A percentile compares a stretch with the other conserved stretches of the same genome.
Conservation (phyloP, 139 green algal genomes). For the Medakamo hakoo region DNA sequence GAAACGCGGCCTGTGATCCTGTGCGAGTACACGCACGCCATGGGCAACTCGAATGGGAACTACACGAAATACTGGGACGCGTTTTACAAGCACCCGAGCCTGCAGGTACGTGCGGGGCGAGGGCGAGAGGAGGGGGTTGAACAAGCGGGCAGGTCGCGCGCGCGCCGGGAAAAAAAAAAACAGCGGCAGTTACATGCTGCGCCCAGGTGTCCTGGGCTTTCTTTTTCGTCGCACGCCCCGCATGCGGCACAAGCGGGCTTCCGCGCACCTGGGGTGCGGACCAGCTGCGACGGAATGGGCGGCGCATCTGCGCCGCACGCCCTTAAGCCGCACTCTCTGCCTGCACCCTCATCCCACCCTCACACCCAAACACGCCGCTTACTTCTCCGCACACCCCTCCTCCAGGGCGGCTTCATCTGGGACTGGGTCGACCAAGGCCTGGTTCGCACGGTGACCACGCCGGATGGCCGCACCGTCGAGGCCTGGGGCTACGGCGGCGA, state of each 20-base stretch:
- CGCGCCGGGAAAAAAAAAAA: too few species aligned
- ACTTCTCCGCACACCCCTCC: slow-evolving; percentile 8
- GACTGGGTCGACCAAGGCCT: slow-evolving; percentile 93
- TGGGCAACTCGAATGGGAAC: slow-evolving; percentile 94
- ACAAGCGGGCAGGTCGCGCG: too few species aligned
- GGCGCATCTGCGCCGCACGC: too few species aligned
- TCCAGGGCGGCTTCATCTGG: slow-evolving; percentile 94
- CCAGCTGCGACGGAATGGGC: too few species aligned
- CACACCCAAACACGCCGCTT: neutral
- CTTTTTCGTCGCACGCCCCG: too few species aligned
- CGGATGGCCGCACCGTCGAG: slow-evolving; percentile 10
- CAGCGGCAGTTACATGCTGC: too few species aligned
- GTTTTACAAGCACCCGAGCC: slow-evolving; percentile 40
- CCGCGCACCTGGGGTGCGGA: too few species aligned
- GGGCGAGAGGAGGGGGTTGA: neutral
- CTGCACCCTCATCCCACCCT: neutral
- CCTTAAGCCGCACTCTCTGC: neutral
- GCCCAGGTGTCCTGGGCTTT: too few species aligned
- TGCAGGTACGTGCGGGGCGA: slow-evolving; percentile 11
- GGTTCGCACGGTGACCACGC: slow-evolving; percentile 11
- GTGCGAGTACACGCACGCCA: slow-evolving; percentile 92
- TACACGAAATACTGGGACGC: slow-evolving; percentile 75
- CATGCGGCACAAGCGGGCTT: too few species aligned
- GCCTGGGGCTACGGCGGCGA: slow-evolving; percentile 87
- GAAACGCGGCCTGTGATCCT: slow-evolving; percentile 72